A percentile compares a stretch with the other conserved stretches of the same genome.
phyloP scores from a whole-genome alignment of 768 basidiomycete genomes.

The Sutorius australiensis region DNA sequence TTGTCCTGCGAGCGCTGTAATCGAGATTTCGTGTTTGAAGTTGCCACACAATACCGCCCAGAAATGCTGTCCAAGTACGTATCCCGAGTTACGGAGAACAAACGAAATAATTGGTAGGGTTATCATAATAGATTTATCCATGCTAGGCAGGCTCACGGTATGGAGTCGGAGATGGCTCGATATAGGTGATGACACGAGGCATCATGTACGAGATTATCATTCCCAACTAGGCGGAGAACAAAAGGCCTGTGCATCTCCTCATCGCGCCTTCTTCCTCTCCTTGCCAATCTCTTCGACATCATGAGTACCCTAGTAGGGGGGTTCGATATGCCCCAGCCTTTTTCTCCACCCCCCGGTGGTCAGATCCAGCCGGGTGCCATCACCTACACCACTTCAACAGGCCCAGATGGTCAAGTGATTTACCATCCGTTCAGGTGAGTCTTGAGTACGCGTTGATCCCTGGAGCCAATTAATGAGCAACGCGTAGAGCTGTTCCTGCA shows the following conservation, averaged over 20 bases:
- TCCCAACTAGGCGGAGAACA: conserved; percentile 13
- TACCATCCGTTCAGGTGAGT: conserved; percentile 77
- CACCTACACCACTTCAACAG: conserved; percentile 66
- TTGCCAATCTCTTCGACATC: conserved; percentile 11
- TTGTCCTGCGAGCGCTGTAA: background rate
- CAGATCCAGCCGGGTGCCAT: conserved; percentile 64
- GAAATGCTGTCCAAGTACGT: background rate
- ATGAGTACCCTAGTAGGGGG: conserved; percentile 22
- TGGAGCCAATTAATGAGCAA: conserved; percentile 14
- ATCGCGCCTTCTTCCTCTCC: conserved; percentile 10
- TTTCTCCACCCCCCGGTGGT: conserved; percentile 28
- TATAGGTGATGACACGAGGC: conserved; percentile 32
- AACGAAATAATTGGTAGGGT: background rate
- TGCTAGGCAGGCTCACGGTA: conserved; percentile 4
- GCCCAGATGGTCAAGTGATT: conserved; percentile 55
- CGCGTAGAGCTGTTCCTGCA: conserved; percentile 64
- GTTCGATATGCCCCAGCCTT: conserved; percentile 30
- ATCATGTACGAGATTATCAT: conserved; percentile 15
- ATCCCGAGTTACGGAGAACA: background rate
- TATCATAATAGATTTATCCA: conserved; percentile 5
- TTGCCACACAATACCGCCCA: background rate
- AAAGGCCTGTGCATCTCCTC: conserved; percentile 11
- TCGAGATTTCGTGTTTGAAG: background rate
- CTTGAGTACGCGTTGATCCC: background rate
- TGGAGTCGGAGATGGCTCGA: conserved; percentile 31